Evolutionary conservation across 352 stramenopile genomes (phyloP), one percentile per base, ranked within the genome.

Genomic region (Phytopythium delawarense): DNA sequence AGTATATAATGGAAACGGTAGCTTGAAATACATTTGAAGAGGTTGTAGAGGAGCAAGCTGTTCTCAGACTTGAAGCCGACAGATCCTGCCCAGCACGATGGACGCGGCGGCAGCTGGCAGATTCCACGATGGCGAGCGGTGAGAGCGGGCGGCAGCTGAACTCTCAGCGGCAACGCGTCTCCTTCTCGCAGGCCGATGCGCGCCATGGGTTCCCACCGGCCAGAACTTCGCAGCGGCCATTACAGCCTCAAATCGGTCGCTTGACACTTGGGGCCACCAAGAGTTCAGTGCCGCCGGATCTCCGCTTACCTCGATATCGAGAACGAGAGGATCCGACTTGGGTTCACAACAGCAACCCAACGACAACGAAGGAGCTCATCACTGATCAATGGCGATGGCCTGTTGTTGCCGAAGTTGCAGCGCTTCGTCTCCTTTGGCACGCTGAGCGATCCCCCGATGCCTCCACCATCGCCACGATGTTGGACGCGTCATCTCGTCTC

Each of bases 301-400:
- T 34, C 23, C 11, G 46, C n/a, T 4, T 11, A 52, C 30, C 46
- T 4, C 12, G 23, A 52, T 52, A 52, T 52, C 23, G 23, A 35
- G 4, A n/a, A 52, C n/a, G 46, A 34, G 46, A 52, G 23, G 7
- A 15, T 15, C 13, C 4, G 12, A 52, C 6, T 34, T 52, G 46
- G 23, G 46, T 52, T 35, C 46, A 52, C 12, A 52, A 52, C 46
- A 18, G 46, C 46, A 52, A 52, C 46, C 20, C 42, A 48, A 8
- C 7, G 2, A 25, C 20, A 25, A 25, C 40, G 4, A 46, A 23
- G 18, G 42, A 25, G 34, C 34, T 39, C 34, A 39, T 39, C 25
- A 28, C 25, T 1, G 25, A 28, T 28, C 25, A 28, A 28, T 28
- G 25, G 25, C 25, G 25, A 28, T 28, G 25, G 25, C 25, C 1